phyloP scores from a whole-genome alignment of 2,329 filamentous ascomycete species.

The Colletotrichum chlorophyti region DNA sequence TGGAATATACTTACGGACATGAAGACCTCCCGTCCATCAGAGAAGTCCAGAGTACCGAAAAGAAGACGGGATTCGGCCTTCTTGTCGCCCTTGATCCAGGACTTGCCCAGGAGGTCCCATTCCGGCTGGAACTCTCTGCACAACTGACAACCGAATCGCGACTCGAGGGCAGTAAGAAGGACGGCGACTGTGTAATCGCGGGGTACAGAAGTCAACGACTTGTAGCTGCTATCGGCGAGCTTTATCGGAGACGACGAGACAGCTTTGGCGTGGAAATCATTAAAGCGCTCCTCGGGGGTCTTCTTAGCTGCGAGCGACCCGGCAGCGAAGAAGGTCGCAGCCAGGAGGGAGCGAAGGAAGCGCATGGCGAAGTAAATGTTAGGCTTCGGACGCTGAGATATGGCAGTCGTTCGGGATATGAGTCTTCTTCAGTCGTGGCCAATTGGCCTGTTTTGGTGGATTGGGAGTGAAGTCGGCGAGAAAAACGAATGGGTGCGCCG shows the following conservation, averaged over 20 bases:
- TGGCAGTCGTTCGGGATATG: conserved; percentile 32
- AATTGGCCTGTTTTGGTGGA: conserved; percentile 18
- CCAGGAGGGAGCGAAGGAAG: conserved; percentile 68
- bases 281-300: conserved; percentile 69
- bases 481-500: conserved; percentile 8
- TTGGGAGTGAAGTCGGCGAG: conserved; percentile 24
- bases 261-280: conserved; percentile 73
- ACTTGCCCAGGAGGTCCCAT: conserved; percentile 85
- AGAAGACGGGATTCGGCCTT: conserved; percentile 74
- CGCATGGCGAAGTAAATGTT: conserved; percentile 64
- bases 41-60: conserved; percentile 87
- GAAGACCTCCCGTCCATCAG: conserved; percentile 83
- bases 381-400: not conserved
- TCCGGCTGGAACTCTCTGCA: conserved; percentile 94
- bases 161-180: conserved; percentile 85
- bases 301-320: conserved; percentile 70
- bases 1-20: conserved; percentile 71
- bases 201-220: conserved; percentile 75
- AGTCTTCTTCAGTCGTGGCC: not conserved
- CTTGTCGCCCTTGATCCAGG: conserved; percentile 88
- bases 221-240: conserved; percentile 79
- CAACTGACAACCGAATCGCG: conserved; percentile 82
- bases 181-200: conserved; percentile 86
- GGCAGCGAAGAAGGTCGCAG: conserved; percentile 67
- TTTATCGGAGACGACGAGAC: conserved; percentile 73